phyloP scores from a whole-genome alignment of 192 early-diverging fungal genomes.

The Podochytrium sp. region DNA sequence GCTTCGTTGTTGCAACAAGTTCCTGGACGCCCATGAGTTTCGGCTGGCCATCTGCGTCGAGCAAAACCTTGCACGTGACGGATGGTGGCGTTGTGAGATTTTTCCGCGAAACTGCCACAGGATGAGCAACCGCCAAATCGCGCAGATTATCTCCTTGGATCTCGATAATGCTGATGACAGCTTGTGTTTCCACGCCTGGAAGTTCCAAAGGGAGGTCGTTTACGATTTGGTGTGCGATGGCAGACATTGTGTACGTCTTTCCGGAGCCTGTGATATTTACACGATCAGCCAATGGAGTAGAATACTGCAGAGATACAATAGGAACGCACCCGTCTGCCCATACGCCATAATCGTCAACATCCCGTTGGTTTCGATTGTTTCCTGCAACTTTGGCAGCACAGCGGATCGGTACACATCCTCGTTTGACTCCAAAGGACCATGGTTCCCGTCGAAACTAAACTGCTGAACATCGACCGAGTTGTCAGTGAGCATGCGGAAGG shows the following conservation, averaged over 20 bases:
- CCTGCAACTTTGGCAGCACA: slow-evolving; percentile 19
- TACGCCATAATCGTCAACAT: slow-evolving; percentile 34
- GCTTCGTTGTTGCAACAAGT: neutral
- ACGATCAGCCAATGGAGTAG: neutral
- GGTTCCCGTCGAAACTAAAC: slow-evolving; percentile 12
- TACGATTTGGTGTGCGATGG: slow-evolving; percentile 21
- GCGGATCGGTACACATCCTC: slow-evolving; percentile 17
- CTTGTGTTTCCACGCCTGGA: neutral
- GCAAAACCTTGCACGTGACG: slow-evolving; percentile 1
- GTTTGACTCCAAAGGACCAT: neutral
- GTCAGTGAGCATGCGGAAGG: slow-evolving; percentile 22
- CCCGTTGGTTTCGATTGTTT: slow-evolving; percentile 19
- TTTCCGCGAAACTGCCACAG: too few relatives aligned
- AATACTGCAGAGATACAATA: neutral
- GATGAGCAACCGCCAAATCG: slow-evolving; percentile 32
- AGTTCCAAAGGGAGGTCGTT: slow-evolving; percentile 13
- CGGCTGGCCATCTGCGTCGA: slow-evolving; percentile 28
- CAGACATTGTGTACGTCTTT: slow-evolving; percentile 39
- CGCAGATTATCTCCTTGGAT: slow-evolving; percentile 33
- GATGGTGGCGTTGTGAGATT: neutral
- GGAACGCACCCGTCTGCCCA: slow-evolving; percentile 26
- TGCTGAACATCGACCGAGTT: slow-evolving; percentile 12
- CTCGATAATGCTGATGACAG: slow-evolving; percentile 25
- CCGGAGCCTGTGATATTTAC: slow-evolving; percentile 30
- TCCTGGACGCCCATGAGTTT: neutral